These are phyloP conservation scores for Hypoxylon rubiginosum DNA, from an alignment of 2,329 filamentous ascomycete species.

Conservation along the genomic window DNA sequence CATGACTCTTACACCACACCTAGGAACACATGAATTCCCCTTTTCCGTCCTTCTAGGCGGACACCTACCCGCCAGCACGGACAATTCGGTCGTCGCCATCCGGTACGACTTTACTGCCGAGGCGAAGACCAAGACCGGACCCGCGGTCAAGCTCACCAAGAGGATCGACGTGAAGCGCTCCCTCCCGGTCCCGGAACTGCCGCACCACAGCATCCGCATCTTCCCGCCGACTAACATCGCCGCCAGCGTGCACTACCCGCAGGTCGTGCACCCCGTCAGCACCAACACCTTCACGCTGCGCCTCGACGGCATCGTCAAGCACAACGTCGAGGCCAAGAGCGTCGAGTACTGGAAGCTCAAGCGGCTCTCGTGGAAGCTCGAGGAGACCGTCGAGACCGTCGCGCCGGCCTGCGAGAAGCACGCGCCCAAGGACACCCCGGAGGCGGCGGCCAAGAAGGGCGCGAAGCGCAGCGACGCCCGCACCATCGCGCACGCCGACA, in stretches of 20 bases:
- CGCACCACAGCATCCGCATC: conserved; percentile 91
- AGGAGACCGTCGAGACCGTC: conserved; percentile 85
- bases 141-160: conserved; percentile 72
- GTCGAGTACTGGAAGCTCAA: conserved; percentile 88
- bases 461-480: conserved; percentile 80
- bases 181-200: conserved; percentile 77
- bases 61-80: conserved; percentile 85
- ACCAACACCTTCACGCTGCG: conserved; percentile 83
- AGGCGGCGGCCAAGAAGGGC: conserved; percentile 71
- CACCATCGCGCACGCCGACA: conserved; percentile 82
- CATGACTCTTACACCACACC: conserved; percentile 51
- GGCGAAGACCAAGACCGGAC: conserved; percentile 71
- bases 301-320: conserved; percentile 85
- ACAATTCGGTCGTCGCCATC: conserved; percentile 78
- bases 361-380: conserved; percentile 92
- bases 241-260: conserved; percentile 83
- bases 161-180: conserved; percentile 83
- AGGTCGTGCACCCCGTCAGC: conserved; percentile 88
- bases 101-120: conserved; percentile 83
- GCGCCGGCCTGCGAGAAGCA: conserved; percentile 87
- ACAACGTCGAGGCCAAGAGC: conserved; percentile 76
- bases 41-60: conserved; percentile 91
- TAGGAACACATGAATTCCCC: conserved; percentile 81
- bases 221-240: conserved; percentile 97
- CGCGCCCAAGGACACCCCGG: conserved; percentile 62